phyloP scores from a whole-genome alignment of 495 filamentous ascomycete genomes.

The Podospora anserina region DNA sequence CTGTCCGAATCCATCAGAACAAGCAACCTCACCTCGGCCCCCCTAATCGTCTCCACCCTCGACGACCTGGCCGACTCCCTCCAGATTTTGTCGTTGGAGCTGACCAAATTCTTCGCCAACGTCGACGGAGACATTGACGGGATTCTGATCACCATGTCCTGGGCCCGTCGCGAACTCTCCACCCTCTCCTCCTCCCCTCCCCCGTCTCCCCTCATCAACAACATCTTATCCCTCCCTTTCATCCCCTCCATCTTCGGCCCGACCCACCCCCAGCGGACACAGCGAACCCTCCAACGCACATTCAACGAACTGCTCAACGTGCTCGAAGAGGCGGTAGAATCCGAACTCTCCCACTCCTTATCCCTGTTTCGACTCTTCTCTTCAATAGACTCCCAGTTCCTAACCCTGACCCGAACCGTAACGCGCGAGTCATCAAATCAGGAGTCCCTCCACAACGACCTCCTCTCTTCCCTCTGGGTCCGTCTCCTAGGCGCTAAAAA shows the following conservation, averaged over 20 bases:
- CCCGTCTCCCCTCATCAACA: slow-evolving; percentile 71
- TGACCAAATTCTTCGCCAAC: slow-evolving; percentile 85
- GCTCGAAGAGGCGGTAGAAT: slow-evolving; percentile 82
- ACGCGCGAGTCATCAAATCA: slow-evolving; percentile 76
- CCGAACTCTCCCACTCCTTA: slow-evolving; percentile 71
- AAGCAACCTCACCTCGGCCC: slow-evolving; percentile 85
- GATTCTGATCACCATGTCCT: slow-evolving; percentile 91
- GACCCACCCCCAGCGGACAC: slow-evolving; percentile 73
- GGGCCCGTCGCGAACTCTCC: slow-evolving; percentile 77
- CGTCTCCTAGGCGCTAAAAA: slow-evolving; percentile 72
- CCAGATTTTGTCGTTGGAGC: slow-evolving; percentile 73
- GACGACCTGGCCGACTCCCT: slow-evolving; percentile 79
- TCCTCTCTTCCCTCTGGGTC: slow-evolving; percentile 82
- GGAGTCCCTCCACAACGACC: slow-evolving; percentile 71
- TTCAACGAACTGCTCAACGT: slow-evolving; percentile 85
- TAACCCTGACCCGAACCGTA: slow-evolving; percentile 82
- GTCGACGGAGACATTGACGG: slow-evolving; percentile 89
- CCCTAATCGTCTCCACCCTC: slow-evolving; percentile 77
- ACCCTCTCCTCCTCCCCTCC: slow-evolving; percentile 49
- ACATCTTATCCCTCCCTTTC: slow-evolving; percentile 63
- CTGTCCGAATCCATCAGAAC: slow-evolving; percentile 79
- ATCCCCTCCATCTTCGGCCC: slow-evolving; percentile 72
- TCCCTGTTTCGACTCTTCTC: slow-evolving; percentile 81
- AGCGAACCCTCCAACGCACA: slow-evolving; percentile 72
- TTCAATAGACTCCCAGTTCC: slow-evolving; percentile 80